Evolutionary conservation across 75 land plant genomes (phyloP).

Genomic region (Adiantum capillusveneris): DNA sequence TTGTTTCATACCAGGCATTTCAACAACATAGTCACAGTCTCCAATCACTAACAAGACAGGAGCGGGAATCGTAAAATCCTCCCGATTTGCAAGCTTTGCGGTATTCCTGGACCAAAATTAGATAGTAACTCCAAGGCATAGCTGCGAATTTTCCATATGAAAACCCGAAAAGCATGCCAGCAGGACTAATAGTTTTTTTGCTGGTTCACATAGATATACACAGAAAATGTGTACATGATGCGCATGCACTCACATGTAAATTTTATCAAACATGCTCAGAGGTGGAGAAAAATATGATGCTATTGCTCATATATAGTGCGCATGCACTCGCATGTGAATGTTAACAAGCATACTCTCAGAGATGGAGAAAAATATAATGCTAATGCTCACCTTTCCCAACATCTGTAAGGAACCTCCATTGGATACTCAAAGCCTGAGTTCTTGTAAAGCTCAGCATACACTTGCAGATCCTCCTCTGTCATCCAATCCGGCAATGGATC

Average conservation of each 20-base stretch:
- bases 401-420: conserved; percentile 43
- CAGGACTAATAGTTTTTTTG: no score
- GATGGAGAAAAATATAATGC: not conserved
- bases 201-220: no score
- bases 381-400: not conserved
- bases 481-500: conserved; percentile 56
- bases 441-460: conserved; percentile 37
- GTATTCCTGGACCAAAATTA: not conserved
- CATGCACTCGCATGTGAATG: no score
- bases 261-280: no score
- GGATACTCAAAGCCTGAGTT: conserved; percentile 49
- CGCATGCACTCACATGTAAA: no score
- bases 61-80: conserved; percentile 10
- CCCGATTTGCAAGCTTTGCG: not conserved
- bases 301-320: no score
- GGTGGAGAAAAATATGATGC: not conserved
- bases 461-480: conserved; percentile 45
- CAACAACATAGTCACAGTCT: conserved; percentile 20
- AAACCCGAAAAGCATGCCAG: not conserved
- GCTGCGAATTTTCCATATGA: not conserved
- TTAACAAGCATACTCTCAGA: no score
- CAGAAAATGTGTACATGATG: no score
- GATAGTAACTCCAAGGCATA: not conserved
- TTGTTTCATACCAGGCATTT: conserved; percentile 13
- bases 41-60: conserved; percentile 31